Percentiles rank a stretch among this genome's conserved stretches.
Evolutionary conservation across 2,329 filamentous ascomycete genomes (phyloP).

Genomic region (Calonectria pteridis): DNA sequence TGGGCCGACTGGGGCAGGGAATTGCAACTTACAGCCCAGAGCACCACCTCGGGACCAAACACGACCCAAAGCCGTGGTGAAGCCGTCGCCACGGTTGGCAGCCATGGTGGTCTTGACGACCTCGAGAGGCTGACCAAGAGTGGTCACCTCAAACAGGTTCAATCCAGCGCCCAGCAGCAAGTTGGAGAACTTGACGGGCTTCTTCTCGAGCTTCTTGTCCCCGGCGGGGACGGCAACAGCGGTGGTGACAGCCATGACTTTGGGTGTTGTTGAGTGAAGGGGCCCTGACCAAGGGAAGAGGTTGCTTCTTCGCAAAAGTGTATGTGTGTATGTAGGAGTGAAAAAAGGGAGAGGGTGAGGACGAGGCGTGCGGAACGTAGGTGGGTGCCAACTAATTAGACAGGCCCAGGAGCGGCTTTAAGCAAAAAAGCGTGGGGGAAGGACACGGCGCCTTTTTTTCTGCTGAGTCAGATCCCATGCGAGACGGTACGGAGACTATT

Average conservation of each 20-base stretch:
- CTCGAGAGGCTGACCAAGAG: constrained; percentile 85
- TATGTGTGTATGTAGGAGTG: constrained; percentile 29
- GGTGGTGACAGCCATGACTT: constrained; percentile 73
- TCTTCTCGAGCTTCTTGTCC: constrained; percentile 85
- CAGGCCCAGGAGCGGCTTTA: constrained; percentile 19
- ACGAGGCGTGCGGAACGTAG: constrained; percentile 23
- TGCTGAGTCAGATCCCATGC: constrained; percentile 28
- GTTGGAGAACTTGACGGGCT: constrained; percentile 99
- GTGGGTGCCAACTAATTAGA: constrained; percentile 12
- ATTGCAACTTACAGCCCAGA: constrained; percentile 83
- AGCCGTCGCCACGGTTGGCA: constrained; percentile 91
- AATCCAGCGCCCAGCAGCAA: constrained; percentile 92
- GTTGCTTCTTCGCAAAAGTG: constrained; percentile 82
- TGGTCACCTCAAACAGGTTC: constrained; percentile 92
- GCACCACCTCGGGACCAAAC: constrained; percentile 96
- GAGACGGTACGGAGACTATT: background rate
- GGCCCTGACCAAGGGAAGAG: constrained; percentile 99
- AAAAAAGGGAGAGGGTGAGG: constrained; percentile 24
- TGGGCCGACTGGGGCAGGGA: background rate
- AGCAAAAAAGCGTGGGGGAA: constrained; percentile 37
- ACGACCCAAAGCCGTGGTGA: constrained; percentile 82
- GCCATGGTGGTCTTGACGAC: constrained; percentile 99
- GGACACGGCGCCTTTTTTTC: background rate
- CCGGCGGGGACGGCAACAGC: constrained; percentile 64
- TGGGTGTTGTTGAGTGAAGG: constrained; percentile 63